Percentiles rank a stretch among this genome's conserved stretches.
Conservation (phyloP, 2,329 filamentous ascomycete species). For the Fusarium buxicola region DNA sequence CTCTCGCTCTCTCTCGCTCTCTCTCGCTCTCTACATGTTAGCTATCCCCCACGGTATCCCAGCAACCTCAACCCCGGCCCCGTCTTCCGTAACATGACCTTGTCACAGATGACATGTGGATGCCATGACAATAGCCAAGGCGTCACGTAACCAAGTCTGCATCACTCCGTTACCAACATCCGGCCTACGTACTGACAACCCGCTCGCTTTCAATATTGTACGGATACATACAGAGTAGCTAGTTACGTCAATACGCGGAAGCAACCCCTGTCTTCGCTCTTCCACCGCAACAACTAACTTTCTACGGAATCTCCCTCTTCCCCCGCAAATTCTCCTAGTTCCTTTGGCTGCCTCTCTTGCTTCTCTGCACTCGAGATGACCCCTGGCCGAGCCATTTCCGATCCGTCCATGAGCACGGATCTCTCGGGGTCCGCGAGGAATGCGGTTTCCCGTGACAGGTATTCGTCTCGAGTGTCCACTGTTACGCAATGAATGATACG, state of each 20-base stretch:
- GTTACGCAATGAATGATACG: constrained; percentile 30
- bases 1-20: background rate
- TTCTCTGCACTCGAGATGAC: background rate
- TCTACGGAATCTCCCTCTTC: constrained; percentile 2
- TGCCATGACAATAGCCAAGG: background rate
- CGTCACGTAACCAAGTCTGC: constrained; percentile 5
- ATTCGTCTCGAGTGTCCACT: constrained; percentile 28
- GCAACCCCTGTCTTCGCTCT: background rate
- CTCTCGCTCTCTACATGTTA: background rate
- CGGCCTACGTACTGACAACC: background rate
- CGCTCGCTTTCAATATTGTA: background rate
- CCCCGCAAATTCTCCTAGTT: constrained; percentile 9
- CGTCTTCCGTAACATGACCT: constrained; percentile 2
- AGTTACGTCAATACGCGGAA: constrained; percentile 6
- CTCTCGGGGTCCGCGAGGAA: constrained; percentile 41
- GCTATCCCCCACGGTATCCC: too few species aligned
- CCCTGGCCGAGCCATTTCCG: constrained; percentile 29
- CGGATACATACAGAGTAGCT: too few species aligned
- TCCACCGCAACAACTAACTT: background rate
- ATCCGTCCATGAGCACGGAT: constrained; percentile 32
- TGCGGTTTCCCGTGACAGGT: constrained; percentile 30
- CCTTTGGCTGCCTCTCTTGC: constrained; percentile 33
- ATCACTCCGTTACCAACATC: background rate
- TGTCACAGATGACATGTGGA: constrained; percentile 1
- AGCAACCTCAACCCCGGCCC: background rate